Evolutionary conservation across 495 filamentous ascomycete genomes (phyloP).

Genomic region (Neurospora sp.): DNA sequence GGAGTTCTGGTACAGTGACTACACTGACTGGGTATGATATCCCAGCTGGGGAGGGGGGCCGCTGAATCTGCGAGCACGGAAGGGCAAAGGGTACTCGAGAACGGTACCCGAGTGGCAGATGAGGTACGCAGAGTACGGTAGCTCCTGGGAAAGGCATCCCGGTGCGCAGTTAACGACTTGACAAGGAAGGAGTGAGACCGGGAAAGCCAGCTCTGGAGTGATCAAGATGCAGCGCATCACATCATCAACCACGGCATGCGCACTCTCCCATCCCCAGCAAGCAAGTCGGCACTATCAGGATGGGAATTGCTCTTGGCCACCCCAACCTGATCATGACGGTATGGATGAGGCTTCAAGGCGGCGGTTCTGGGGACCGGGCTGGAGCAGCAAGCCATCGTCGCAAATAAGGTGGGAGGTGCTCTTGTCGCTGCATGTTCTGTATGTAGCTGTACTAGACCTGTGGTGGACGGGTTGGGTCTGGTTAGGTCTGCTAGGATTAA

Average conservation of each 20-base stretch:
- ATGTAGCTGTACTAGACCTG: slow-evolving; percentile 1
- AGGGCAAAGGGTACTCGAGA: background rate
- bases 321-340: background rate
- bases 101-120: background rate
- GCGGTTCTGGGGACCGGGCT: background rate
- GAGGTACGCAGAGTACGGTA: background rate
- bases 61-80: background rate
- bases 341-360: background rate
- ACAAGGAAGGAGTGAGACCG: background rate
- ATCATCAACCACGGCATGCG: background rate
- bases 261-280: background rate
- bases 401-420: background rate
- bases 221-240: background rate
- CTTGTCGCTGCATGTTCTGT: background rate
- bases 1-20: background rate
- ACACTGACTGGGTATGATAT: background rate
- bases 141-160: background rate
- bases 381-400: background rate
- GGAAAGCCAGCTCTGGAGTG: background rate
- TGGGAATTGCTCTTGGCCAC: background rate
- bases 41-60: background rate
- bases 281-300: background rate
- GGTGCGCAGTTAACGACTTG: background rate
- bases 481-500: background rate
- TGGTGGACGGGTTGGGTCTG: background rate